Conservation (phyloP, 2,329 filamentous ascomycete species). For the Claviceps sp. region DNA sequence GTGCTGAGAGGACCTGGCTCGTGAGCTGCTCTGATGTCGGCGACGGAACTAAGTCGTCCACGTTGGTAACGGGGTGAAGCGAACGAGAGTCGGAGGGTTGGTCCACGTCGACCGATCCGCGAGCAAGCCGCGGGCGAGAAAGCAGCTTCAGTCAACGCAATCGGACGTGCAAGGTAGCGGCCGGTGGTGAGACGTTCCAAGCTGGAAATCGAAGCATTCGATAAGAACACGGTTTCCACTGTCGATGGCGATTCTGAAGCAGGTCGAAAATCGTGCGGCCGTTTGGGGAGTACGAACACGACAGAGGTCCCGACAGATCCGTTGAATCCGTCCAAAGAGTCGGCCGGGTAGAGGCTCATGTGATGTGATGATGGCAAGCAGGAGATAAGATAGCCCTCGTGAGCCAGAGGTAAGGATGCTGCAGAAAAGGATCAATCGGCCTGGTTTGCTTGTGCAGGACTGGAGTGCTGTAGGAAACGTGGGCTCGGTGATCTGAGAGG, state of each 20-base stretch:
- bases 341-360: not conserved
- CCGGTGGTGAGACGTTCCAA: not conserved
- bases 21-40: conserved; percentile 35
- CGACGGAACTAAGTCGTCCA: conserved; percentile 53
- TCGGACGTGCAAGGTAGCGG: not conserved
- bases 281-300: not conserved
- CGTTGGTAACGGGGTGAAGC: conserved; percentile 23
- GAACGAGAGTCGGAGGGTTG: conserved; percentile 21
- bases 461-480: not conserved
- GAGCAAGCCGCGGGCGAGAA: conserved; percentile 23
- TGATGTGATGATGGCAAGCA: not conserved
- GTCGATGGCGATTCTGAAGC: not conserved
- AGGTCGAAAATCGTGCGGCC: no score
- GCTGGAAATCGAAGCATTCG: conserved; percentile 7
- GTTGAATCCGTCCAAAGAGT: not conserved
- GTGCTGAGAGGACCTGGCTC: conserved; percentile 32
- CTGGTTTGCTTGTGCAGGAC: not conserved
- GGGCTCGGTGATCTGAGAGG: not conserved
- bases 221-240: not conserved
- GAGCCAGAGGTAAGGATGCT: not conserved
- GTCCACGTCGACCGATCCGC: conserved; percentile 30
- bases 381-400: not conserved
- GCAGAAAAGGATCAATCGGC: not conserved
- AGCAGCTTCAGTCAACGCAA: conserved; percentile 5
- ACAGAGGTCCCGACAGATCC: not conserved